These are phyloP conservation scores for Rhizophora mangle DNA, from an alignment of 345 rosid species.

Conservation along the genomic window DNA sequence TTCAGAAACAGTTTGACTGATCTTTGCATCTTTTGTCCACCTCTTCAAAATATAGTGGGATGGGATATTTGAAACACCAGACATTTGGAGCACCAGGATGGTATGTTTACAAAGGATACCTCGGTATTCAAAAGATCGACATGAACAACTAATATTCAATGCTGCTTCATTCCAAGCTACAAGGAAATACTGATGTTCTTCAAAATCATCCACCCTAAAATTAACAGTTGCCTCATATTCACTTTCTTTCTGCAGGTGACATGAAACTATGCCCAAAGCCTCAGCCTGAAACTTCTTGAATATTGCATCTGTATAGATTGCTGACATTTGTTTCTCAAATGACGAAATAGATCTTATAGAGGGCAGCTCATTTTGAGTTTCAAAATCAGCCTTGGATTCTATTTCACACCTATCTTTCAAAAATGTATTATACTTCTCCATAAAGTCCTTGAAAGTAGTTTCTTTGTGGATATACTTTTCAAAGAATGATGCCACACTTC, in stretches of 20 bases:
- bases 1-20: conserved; percentile 20
- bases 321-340: conserved; percentile 41
- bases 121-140: conserved; percentile 41
- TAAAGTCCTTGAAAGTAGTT: conserved; percentile 37
- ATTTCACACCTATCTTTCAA: conserved; percentile 28
- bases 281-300: conserved; percentile 49
- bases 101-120: conserved; percentile 49
- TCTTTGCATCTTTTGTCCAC: conserved; percentile 42
- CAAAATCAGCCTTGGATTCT: conserved; percentile 34
- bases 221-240: conserved; percentile 24
- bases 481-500: conserved; percentile 37
- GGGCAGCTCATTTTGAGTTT: conserved; percentile 21
- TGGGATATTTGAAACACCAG: conserved; percentile 35
- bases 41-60: conserved; percentile 35
- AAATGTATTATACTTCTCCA: conserved; percentile 30
- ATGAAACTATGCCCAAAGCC: conserved; percentile 37
- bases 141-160: conserved; percentile 32
- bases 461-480: conserved; percentile 29
- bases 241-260: conserved; percentile 33
- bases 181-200: conserved; percentile 26
- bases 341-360: conserved; percentile 33
- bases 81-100: conserved; percentile 41
- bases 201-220: conserved; percentile 38
- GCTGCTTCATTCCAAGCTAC: conserved; percentile 35
- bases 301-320: conserved; percentile 31